These are phyloP conservation scores for Violaceomyces palustris DNA, from an alignment of 1,284 basidiomycete species.

Conservation along the genomic window DNA sequence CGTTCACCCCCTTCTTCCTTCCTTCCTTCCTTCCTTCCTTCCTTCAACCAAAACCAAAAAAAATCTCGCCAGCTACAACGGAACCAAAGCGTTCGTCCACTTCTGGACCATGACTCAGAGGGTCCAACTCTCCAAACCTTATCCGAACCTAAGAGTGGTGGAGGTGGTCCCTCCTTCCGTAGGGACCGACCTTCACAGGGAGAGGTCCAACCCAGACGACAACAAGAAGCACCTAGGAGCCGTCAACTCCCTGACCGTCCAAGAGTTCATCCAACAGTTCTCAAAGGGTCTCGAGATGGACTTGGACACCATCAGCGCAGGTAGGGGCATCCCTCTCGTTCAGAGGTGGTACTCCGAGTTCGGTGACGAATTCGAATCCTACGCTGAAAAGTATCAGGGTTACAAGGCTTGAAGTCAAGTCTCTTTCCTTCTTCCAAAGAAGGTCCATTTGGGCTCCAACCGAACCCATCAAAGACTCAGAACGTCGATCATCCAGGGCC, in stretches of 20 bases:
- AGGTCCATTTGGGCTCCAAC: too few relatives aligned
- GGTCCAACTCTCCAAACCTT: constrained; percentile 27
- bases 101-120: constrained; percentile 44
- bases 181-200: constrained; percentile 38
- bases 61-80: constrained; percentile 29
- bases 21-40: not conserved
- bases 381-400: constrained; percentile 34
- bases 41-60: not conserved
- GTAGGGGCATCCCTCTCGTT: constrained; percentile 27
- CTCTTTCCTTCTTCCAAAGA: too few relatives aligned
- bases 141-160: constrained; percentile 37
- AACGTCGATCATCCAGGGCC: too few relatives aligned
- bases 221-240: constrained; percentile 46
- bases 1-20: not conserved
- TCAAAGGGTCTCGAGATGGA: constrained; percentile 30
- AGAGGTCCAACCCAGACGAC: constrained; percentile 38
- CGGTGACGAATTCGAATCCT: constrained; percentile 29
- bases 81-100: constrained; percentile 40
- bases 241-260: constrained; percentile 24
- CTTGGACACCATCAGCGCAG: constrained; percentile 39
- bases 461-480: too few relatives aligned
- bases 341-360: constrained; percentile 40
- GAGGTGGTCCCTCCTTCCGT: constrained; percentile 49
- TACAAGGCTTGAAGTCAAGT: too few relatives aligned
- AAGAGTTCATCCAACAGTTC: constrained; percentile 45